Evolutionary conservation across 805 yeast genomes (phyloP), one percentile per base, ranked within the genome.

Genomic region (Cyberlindnera xylosilytica): DNA sequence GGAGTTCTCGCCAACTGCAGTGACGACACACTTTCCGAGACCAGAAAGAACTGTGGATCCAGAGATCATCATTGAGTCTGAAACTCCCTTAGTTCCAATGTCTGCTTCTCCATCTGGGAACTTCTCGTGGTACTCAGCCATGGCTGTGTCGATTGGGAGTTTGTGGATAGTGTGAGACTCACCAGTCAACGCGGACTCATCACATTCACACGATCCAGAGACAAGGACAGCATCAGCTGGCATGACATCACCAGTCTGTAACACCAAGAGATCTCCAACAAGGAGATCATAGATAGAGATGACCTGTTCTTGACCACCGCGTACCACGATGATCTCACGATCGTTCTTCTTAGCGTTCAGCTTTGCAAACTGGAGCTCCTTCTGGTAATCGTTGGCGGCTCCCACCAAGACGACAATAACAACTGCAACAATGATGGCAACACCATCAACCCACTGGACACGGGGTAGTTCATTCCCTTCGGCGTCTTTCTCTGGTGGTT

Each of bases 391-490:
- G 63, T 93, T 93, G n/a, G 78, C 83, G 2, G 97, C 93, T 38
- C 97, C 96, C 12, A 95, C 99, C 3, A 87, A 51, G 4, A 91
- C 96, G 26, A 93, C 98, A 46, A 93, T 91, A 4, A 79, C 56
- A 19, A 93, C 86, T 17, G 99, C 99, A 4, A 84, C 84, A 53
- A 93, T 77, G 59, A 93, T 93, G 31, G 99, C 99, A 29, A 90
- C 96, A 53, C 99, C 99, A 69, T 93, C 99, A 36, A 95, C 96
- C 97, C 98, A 93, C 56, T 91, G 96, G 24, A 93, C 95, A 55
- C 81, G 78, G 15, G 97, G 97, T 42, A 80, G 62, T 17, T 78
- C 70, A 18, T 78, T 72, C 20, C 96, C 96, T 50, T 87, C 87
- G 6, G 76, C 79, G 61, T 91, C 97, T 54, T 76, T 76, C 57